Evolutionary conservation across 768 basidiomycete species (phyloP), one percentile per base, ranked within the genome.

Genomic region (Hericium alpestre): DNA sequence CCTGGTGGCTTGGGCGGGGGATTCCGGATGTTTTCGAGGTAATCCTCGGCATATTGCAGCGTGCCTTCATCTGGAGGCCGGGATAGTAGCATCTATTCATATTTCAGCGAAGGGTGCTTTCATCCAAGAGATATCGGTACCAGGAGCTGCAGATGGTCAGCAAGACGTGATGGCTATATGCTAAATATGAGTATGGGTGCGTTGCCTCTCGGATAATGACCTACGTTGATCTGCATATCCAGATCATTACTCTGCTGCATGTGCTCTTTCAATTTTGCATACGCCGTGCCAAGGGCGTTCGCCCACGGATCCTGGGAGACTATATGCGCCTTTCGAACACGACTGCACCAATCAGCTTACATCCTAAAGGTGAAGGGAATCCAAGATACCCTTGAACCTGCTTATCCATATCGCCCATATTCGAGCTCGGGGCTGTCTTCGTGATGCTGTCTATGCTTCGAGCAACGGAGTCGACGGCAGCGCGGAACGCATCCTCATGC

Each of bases 71-170:
- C 70, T 1, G 87, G 81, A 8, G 83, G 72, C 32, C 69, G 66
- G 4, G 86, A 82, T 38, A 90, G 73, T 18, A 74, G 67, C 10
- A 84, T 69, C 87, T 90, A 48, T 39, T 13, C 37, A 20, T 32
- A 16, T 46, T 39, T 12, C 15, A 32, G 27, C 27, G 32, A 7
- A 20, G 40, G 47, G 32, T 18, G 27, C 6, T 25, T n/a, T 39
- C 43, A 39, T 23, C 54, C 22, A 53, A 18, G 22, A 46, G 15
- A 53, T 16, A 12, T 2, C 37, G 3, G 38, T 67, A 90, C 89
- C 55, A 91, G 73, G 50, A 90, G 74, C 57, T 87, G 85, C 6
- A 91, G 67, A 68, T 90, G 87, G 63, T 83, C 81, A 2, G 87
- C 86, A 20, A 90, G 70, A 51, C 72, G 81, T 18, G 82, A 76